These are phyloP conservation scores for Colletotrichum filicis DNA, from an alignment of 2,329 filamentous ascomycete genomes.

Conservation along the genomic window DNA sequence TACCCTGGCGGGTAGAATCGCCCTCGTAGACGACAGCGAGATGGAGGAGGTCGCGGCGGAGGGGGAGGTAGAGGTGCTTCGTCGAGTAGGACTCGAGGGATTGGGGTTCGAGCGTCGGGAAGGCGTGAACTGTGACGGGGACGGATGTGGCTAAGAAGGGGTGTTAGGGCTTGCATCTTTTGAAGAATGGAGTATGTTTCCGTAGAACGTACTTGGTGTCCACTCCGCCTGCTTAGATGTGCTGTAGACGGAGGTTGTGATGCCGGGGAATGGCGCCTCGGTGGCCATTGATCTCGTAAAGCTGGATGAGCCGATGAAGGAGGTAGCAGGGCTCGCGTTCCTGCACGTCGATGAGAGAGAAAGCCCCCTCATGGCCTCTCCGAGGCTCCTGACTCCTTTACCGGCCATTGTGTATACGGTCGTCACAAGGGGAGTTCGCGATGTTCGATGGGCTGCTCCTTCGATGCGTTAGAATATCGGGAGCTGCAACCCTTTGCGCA, in stretches of 20 bases:
- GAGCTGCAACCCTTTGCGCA: conserved; percentile 16
- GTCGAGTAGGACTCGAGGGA: conserved; percentile 81
- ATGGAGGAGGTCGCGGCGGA: conserved; percentile 92
- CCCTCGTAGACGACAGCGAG: conserved; percentile 93
- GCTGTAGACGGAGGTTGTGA: conserved; percentile 48
- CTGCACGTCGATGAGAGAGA: conserved; percentile 55
- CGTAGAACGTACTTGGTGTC: conserved; percentile 54
- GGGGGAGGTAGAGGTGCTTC: conserved; percentile 86
- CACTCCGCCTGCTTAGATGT: conserved; percentile 52
- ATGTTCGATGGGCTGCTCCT: conserved; percentile 13
- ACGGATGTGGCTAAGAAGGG: conserved; percentile 67
- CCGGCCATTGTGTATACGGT: conserved; percentile 51
- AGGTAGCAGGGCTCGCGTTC: conserved; percentile 48
- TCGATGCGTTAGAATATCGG: background rate
- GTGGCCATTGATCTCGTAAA: conserved; percentile 68
- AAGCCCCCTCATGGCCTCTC: conserved; percentile 63
- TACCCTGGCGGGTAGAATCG: conserved; percentile 87
- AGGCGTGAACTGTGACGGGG: conserved; percentile 87
- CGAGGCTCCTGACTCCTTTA: conserved; percentile 61
- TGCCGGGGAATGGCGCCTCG: conserved; percentile 52
- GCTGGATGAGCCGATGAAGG: conserved; percentile 44
- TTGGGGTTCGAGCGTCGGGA: conserved; percentile 88
- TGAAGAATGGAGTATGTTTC: no score
- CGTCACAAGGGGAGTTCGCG: conserved; percentile 17
- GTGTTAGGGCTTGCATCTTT: conserved; percentile 23